Evolutionary conservation across 2,329 filamentous ascomycete species (phyloP), one percentile per base, ranked within the genome.

Genomic region (Botryotinia calthae): DNA sequence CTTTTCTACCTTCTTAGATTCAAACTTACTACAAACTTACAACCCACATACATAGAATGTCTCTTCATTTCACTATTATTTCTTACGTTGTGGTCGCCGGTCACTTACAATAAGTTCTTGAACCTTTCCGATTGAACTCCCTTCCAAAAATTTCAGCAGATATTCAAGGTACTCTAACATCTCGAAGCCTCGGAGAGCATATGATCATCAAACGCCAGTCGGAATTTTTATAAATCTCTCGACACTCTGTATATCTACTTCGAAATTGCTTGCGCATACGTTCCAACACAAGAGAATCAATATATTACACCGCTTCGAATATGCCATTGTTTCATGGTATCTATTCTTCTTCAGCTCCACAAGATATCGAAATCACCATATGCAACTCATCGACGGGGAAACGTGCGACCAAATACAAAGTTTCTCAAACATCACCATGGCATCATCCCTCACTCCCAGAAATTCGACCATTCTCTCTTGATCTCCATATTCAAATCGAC

Each of bases 361-460:
- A 56, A 28, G 18, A 67, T 56, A 31, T 56, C 1, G 37, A 34
- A 1, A 40, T 67, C n/a, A 31, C 48, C 1, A 22, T 42, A 16
- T 22, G 34, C 65, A 22, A 42, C 6, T 40, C 48, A 7, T 67
- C 34, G 9, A 42, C 65, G 1, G 18, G 56, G 0, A 31, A 42
- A 28, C n/a, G 18, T 18, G 16, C 65, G n/a, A 28, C 40, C 1
- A 56, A 9, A 31, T 42, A 40, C 56, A 28, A 9, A 10, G 14
- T 48, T 34, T 22, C 7, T n/a, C 14, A 44, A 51, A 51, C 18
- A 20, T 46, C 58, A 20, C 44, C 58, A 34, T 70, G 68, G 68
- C 68, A 70, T 28, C 42, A 61, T 18, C 58, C 68, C 25, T 46
- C 44, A 34, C 40, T 62, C n/a, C 54, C 68, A n/a, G 68, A 70